Base-by-base conservation (phyloP, 495 filamentous ascomycete species). In the Aspergillus saccharolyticus region DNA sequence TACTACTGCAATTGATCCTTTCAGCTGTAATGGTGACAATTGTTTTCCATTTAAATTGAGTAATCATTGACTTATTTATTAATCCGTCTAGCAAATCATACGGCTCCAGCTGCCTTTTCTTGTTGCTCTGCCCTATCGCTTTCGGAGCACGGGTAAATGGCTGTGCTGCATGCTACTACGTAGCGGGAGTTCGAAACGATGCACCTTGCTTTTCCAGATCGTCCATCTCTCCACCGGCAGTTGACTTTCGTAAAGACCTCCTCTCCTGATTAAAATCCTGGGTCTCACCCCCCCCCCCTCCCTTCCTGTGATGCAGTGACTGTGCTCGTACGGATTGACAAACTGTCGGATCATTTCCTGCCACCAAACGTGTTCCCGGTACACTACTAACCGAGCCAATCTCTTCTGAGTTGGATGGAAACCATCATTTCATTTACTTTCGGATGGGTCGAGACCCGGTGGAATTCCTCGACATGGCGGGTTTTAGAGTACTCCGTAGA, bases 401-500 rank as follows among this genome's bases (percentile, higher is more conserved):
- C 46, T 22, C 25, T 28, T 28, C 25, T 9, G 4, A 28, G 25
- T 28, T 28, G 25, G 25, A 28, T 4, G 25, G 9, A 28, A 28
- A 4, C 9, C 16, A 55, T 48, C 20, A 10, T 25, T 15, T 50
- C 39, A 28, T 56, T 20, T 12, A 15, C 18, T 8, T 24, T 17
- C 24, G 17, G 30, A 56, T 51, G 54, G 54, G 58, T 56, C 54
- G 42, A 47, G 58, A 52, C 49, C 45, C 44, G 44, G 53, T 55
- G 22, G 44, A 49, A 56, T 46, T 42, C 52, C 44, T 30, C 39
- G 52, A 55, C 53, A 63, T 63, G 56, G 33, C 55, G 56, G 58
- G 56, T 63, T 59, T 59, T 54, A 57, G 58, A 10, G 14, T 8
- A 39, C n/a, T n/a, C n/a, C n/a, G 33, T 39, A 55, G 55, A 43